Evolutionary conservation across 108 stramenopile species (phyloP), one percentile per base, ranked within the genome.

Genomic region (Skeletonema grethae): DNA sequence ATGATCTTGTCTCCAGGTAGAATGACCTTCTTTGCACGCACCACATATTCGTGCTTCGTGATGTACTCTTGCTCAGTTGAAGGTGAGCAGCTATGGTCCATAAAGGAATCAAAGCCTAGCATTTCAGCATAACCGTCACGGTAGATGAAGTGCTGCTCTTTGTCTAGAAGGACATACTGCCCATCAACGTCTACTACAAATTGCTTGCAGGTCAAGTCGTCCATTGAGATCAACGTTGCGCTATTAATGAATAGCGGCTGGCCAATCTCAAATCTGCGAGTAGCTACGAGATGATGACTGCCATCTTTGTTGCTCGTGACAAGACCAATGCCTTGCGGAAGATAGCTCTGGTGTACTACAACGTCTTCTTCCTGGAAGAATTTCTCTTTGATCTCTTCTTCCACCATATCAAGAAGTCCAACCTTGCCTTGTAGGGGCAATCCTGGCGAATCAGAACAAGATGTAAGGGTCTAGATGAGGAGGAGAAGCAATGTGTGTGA

Each of bases 381-480:
- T 29, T 76, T 76, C 12, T 76, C 70, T 59, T 65, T 76, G 55
- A 76, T 64, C 18, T 76, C 75, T 5, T 62, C 70, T 34, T 76
- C 75, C 6, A 48, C 70, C 11, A 65, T 39, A 20, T 43, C 48
- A 18, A 76, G 70, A 10, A 76, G 57, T 15, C 53, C 63, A n/a
- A 70, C 63, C 63, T 76, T 70, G 31, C 61, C 32, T 30, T 65
- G 25, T 28, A 76, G 45, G 4, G 67, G 12, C 63, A 76, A 55
- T n/a, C 63, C 75, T 76, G 50, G 8, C 22, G 4, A 28, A 12
- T 30, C 29, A 48, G 31, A 59, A 25, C 34, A 15, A n/a, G 38
- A 5, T 41, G 61, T n/a, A 35, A 63, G 0, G 7, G 7, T 5
- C 4, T 1, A 34, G 48, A 34, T 32, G 24, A 62, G 35, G 15